Evolutionary conservation across 495 filamentous ascomycete genomes (phyloP).

Genomic region (Neurospora sp.): DNA sequence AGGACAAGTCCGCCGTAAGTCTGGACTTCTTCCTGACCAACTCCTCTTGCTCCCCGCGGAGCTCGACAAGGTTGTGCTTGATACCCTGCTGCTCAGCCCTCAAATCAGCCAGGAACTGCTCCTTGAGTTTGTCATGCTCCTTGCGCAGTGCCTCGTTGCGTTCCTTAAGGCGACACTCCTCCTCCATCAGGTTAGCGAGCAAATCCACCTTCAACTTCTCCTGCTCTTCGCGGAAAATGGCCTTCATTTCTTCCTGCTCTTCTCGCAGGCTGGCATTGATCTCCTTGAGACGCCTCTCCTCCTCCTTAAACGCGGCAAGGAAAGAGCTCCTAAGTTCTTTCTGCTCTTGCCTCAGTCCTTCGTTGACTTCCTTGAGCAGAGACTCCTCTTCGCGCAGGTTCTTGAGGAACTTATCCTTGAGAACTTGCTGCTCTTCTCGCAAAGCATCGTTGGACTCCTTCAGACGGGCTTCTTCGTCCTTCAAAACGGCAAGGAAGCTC

Average conservation of each 20-base stretch:
- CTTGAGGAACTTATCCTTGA: neutral
- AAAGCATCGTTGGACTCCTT: constrained; percentile 4
- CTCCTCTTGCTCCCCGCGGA: constrained; percentile 60
- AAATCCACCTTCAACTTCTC: constrained; percentile 20
- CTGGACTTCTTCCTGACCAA: constrained; percentile 62
- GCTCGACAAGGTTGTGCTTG: constrained; percentile 27
- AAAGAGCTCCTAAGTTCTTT: constrained; percentile 21
- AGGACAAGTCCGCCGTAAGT: constrained; percentile 72
- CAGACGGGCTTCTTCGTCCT: constrained; percentile 9
- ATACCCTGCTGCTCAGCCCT: constrained; percentile 31
- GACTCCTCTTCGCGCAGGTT: neutral
- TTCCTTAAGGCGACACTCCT: constrained; percentile 67
- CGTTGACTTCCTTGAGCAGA: constrained; percentile 1
- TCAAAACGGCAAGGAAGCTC: constrained; percentile 14
- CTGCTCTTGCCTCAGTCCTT: neutral
- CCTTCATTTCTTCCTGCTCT: constrained; percentile 15
- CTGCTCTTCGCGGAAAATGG: constrained; percentile 19
- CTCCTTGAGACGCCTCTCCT: constrained; percentile 13
- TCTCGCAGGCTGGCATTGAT: constrained; percentile 11
- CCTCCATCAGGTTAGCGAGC: constrained; percentile 61
- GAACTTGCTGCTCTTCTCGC: neutral
- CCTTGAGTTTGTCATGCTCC: constrained; percentile 68
- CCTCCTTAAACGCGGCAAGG: constrained; percentile 15
- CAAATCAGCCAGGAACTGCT: constrained; percentile 43
- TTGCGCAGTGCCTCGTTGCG: constrained; percentile 53